Conservation (phyloP, 228 moss, liverwort and hornwort genomes). For the Sphagnum fallax region DNA sequence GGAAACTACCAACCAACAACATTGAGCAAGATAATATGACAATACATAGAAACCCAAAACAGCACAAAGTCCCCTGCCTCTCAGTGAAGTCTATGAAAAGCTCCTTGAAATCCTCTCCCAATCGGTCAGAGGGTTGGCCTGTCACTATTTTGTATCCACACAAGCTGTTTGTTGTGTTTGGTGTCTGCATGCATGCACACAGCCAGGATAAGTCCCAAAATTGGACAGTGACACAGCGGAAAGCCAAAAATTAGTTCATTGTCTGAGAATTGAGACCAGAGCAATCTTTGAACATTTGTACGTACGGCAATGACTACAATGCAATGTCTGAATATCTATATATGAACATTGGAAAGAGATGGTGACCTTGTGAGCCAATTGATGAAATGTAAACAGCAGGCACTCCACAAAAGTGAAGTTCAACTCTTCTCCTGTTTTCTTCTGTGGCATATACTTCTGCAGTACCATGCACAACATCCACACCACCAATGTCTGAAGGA, state of each 20-base stretch:
- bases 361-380: constrained; percentile 55
- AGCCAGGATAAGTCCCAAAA: constrained; percentile 7
- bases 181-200: constrained; percentile 57
- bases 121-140: constrained; percentile 94
- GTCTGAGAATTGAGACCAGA: neutral
- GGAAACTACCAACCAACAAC: too few relatives aligned
- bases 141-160: constrained; percentile 99
- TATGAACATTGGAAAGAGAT: too few relatives aligned
- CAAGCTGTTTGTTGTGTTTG: constrained; percentile 86
- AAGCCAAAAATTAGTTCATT: neutral
- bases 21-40: too few relatives aligned
- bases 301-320: neutral
- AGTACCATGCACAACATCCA: neutral
- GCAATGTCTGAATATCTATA: neutral
- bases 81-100: constrained; percentile 89
- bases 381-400: constrained; percentile 57
- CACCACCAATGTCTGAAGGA: too few relatives aligned
- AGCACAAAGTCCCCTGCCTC: constrained; percentile 31
- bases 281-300: neutral
- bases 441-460: constrained; percentile 54
- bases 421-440: constrained; percentile 43
- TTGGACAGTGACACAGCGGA: neutral
- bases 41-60: neutral
- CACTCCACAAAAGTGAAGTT: constrained; percentile 56
- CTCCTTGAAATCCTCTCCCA: constrained; percentile 95